Conservation (phyloP, 139 green algal species). For the Closterium sp. region DNA sequence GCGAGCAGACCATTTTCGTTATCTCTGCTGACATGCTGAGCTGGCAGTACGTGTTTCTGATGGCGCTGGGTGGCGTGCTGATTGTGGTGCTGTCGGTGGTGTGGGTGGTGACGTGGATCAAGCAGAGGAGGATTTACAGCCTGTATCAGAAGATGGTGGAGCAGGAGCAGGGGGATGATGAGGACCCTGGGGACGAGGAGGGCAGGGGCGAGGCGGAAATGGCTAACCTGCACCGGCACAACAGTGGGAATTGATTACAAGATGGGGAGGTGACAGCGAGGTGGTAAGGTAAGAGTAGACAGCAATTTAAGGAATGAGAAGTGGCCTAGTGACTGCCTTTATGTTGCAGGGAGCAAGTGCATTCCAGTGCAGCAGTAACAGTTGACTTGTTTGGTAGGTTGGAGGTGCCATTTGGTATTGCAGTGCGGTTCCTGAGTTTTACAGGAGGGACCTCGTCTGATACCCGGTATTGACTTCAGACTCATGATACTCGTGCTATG, state of each 20-base stretch:
- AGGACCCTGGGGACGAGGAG: not conserved
- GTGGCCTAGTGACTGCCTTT: not conserved
- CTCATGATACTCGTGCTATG: too few relatives aligned
- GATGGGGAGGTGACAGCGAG: too few relatives aligned
- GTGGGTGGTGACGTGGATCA: constrained; percentile 13
- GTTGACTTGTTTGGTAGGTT: too few relatives aligned
- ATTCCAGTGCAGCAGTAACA: too few relatives aligned
- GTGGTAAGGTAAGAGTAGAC: too few relatives aligned
- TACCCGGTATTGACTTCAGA: too few relatives aligned
- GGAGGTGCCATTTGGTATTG: too few relatives aligned
- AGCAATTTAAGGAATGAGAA: too few relatives aligned
- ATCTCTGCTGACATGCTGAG: not conserved
- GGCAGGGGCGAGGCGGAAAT: not conserved
- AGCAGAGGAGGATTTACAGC: constrained; percentile 1
- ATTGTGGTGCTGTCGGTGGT: constrained; percentile 18
- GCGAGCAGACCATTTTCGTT: constrained; percentile 21
- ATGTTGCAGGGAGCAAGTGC: not conserved
- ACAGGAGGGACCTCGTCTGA: too few relatives aligned
- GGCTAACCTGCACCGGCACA: not conserved
- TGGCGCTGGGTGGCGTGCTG: constrained; percentile 3
- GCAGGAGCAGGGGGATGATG: not conserved
- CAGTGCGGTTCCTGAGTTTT: too few relatives aligned
- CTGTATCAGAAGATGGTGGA: constrained; percentile 30
- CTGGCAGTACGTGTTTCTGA: not conserved
- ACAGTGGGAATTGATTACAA: not conserved